A percentile compares a stretch with the other conserved stretches of the same genome.
Evolutionary conservation across 805 yeast genomes (phyloP).

Genomic region (Yarrowia sp.): DNA sequence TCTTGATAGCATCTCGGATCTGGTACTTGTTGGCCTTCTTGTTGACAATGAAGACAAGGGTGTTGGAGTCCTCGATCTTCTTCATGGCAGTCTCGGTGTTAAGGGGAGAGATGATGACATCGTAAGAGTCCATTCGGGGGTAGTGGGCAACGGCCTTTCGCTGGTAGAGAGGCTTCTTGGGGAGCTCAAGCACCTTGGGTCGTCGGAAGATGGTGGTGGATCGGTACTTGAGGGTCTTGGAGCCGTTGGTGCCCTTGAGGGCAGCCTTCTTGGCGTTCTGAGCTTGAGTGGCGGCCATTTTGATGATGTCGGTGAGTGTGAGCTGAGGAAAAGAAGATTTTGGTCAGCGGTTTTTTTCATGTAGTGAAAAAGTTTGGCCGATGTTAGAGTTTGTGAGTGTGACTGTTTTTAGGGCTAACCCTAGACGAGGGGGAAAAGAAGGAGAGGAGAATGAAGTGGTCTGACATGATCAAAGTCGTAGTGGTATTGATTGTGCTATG

Average conservation of each 20-base stretch:
- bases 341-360: slow-evolving; percentile 7
- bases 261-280: slow-evolving; percentile 98
- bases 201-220: slow-evolving; percentile 93
- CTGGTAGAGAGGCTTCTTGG: slow-evolving; percentile 95
- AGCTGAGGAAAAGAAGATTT: slow-evolving; percentile 17
- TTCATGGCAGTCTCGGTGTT: slow-evolving; percentile 99
- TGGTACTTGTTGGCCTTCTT: slow-evolving; percentile 97
- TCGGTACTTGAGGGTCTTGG: slow-evolving; percentile 92
- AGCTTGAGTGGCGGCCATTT: slow-evolving; percentile 70
- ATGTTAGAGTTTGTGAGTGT: background rate
- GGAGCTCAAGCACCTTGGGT: slow-evolving; percentile 94
- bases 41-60: slow-evolving; percentile 98
- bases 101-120: slow-evolving; percentile 91
- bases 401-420: slow-evolving; percentile 33
- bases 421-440: background rate
- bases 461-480: background rate
- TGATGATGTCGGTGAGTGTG: slow-evolving; percentile 36
- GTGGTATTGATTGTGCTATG: too few species aligned
- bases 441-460: background rate
- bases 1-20: slow-evolving; percentile 98
- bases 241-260: slow-evolving; percentile 93
- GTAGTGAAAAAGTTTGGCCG: slow-evolving; percentile 32
- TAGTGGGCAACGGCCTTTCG: slow-evolving; percentile 96
- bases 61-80: slow-evolving; percentile 99
- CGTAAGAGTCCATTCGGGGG: slow-evolving; percentile 96